Conservation (phyloP, 2,329 filamentous ascomycete species). For the Hypoxylon sp. region DNA sequence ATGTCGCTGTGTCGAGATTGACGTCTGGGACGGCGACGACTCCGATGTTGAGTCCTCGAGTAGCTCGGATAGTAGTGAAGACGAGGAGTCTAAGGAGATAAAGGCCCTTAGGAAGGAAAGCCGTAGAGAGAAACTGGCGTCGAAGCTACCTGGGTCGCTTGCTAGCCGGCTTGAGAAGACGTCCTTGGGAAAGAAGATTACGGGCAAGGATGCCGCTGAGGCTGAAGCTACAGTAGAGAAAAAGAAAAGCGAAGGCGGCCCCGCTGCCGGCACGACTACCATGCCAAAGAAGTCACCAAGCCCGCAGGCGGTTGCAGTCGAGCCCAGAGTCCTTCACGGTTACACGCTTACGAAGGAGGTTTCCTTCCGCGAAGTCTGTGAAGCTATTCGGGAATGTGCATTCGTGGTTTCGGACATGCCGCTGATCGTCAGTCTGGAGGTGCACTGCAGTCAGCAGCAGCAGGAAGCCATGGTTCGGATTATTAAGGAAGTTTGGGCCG, state of each 20-base stretch:
- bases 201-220: constrained; percentile 25
- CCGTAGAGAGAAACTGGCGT: constrained; percentile 75
- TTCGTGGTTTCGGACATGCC: constrained; percentile 84
- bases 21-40: constrained; percentile 93
- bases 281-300: constrained; percentile 46
- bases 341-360: constrained; percentile 93
- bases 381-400: constrained; percentile 82
- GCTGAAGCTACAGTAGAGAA: constrained; percentile 4
- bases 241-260: constrained; percentile 22
- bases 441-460: constrained; percentile 85
- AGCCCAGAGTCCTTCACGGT: constrained; percentile 87
- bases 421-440: constrained; percentile 94
- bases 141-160: constrained; percentile 64
- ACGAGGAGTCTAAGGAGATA: constrained; percentile 60
- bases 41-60: constrained; percentile 76
- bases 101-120: constrained; percentile 73
- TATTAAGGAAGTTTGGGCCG: constrained; percentile 88
- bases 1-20: constrained; percentile 92
- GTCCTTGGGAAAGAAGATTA: constrained; percentile 61
- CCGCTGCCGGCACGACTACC: constrained; percentile 16
- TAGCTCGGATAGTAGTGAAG: constrained; percentile 71
- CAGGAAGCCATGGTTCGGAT: constrained; percentile 93
- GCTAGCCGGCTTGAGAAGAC: constrained; percentile 64
- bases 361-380: constrained; percentile 87
- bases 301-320: constrained; percentile 59